These are phyloP conservation scores for Termitomyces sp. DNA, from an alignment of 768 basidiomycete species.

Conservation along the genomic window DNA sequence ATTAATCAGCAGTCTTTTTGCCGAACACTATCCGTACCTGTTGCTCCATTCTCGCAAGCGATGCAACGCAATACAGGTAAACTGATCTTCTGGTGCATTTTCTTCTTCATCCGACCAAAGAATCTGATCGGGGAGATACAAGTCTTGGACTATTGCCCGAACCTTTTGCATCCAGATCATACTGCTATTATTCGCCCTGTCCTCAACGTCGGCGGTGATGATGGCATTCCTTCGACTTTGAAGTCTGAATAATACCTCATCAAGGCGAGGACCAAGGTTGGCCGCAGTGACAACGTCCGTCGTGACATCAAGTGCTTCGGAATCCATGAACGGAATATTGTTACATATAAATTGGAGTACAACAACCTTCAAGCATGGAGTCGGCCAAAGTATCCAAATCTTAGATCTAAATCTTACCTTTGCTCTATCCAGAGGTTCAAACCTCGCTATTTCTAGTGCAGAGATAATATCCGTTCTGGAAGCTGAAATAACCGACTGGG, in stretches of 20 bases:
- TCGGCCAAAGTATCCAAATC: background rate
- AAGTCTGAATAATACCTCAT: conserved; percentile 11
- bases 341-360: conserved; percentile 22
- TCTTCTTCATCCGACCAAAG: conserved; percentile 56
- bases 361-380: conserved; percentile 17
- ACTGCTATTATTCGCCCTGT: background rate
- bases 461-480: conserved; percentile 26
- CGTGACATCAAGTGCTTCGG: conserved; percentile 12
- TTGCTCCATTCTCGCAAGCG: conserved; percentile 38
- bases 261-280: conserved; percentile 13
- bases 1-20: background rate
- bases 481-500: conserved; percentile 15
- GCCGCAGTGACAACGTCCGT: conserved; percentile 16
- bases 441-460: conserved; percentile 32
- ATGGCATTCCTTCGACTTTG: conserved; percentile 5
- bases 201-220: background rate
- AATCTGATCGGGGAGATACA: conserved; percentile 40
- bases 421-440: conserved; percentile 29
- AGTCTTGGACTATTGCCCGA: conserved; percentile 24
- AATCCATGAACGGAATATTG: conserved; percentile 18
- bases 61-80: conserved; percentile 37
- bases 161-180: conserved; percentile 29
- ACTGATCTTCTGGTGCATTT: conserved; percentile 32
- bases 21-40: conserved; percentile 22
- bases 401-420: conserved; percentile 17